Evolutionary conservation across 208 protist species (phyloP), one percentile per base, ranked within the genome.

Genomic region (Tritrichomonas foetus): DNA sequence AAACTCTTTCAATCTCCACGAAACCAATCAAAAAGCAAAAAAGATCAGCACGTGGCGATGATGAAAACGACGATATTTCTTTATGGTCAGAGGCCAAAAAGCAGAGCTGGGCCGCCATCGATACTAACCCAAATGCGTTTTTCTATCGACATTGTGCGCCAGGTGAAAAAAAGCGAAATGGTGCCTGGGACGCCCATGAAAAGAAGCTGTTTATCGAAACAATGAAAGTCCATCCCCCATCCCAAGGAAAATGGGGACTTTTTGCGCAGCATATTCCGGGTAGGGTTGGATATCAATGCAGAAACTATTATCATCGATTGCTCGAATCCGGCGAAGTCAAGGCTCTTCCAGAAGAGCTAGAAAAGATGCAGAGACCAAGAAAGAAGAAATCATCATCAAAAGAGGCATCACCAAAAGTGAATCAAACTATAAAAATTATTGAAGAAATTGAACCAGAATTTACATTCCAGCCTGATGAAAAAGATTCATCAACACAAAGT

Each of bases 241-340:
- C 47, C 14, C 78, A 89, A 57, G 78, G 78, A 8, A 94, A 96
- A 72, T 97, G 96, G 96, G 96, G 96, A 80, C 93, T 96, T 9
- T 97, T 97, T 82, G 93, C 94, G 16, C 95, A 95, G 95, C 36
- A 89, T 57, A 97, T 97, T 82, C 96, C 95, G 14, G 96, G 96
- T 0, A 94, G 96, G 36, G 96, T 97, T 3, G 96, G 96, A 25
- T 97, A 97, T 47, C 96, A 97, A 27, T 93, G 89, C 55, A 33
- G 89, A n/a, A 93, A 93, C 41, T 93, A 47, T 41, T 93, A 93
- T 50, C 89, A 89, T 50, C 25, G 47, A 39, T n/a, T 89, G 3
- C 47, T 89, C 20, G 47, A 89, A 57, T 57, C 78, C 5, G 78
- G 78, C 20, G 78, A 89, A 57, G 11, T 89, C 2, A 53, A 47